phyloP scores from a whole-genome alignment of 352 stramenopile species.

The Thraustotheca clavata region DNA sequence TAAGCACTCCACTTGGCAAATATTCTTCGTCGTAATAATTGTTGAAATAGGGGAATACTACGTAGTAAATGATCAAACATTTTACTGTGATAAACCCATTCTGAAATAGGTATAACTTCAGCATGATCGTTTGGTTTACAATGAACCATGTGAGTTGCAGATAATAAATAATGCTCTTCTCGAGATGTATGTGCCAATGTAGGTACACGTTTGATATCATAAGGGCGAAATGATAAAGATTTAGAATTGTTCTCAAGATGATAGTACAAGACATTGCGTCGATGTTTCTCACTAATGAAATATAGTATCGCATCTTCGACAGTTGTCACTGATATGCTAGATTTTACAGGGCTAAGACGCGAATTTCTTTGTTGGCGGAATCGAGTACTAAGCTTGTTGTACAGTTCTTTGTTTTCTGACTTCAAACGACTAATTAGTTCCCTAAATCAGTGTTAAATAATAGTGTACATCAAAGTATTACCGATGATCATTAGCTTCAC shows the following conservation, averaged over 20 bases:
- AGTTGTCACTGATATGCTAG: slow-evolving; percentile 10
- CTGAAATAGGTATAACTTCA: slow-evolving; percentile 48
- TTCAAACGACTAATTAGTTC: background rate
- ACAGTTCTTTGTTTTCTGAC: slow-evolving; percentile 25
- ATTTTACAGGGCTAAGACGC: background rate
- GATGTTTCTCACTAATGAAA: slow-evolving; percentile 60
- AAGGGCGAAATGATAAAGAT: slow-evolving; percentile 30
- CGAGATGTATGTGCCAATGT: slow-evolving; percentile 25
- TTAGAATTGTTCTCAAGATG: slow-evolving; percentile 25
- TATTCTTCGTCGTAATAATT: slow-evolving; percentile 50
- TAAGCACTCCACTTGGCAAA: slow-evolving; percentile 42
- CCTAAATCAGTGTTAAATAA: background rate
- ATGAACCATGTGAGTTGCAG: slow-evolving; percentile 44
- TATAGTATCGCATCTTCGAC: slow-evolving; percentile 65
- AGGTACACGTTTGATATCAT: slow-evolving; percentile 41
- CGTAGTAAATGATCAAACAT: slow-evolving; percentile 63
- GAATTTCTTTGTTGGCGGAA: slow-evolving; percentile 17
- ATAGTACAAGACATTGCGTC: slow-evolving; percentile 63
- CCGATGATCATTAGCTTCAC: background rate
- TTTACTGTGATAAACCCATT: slow-evolving; percentile 68
- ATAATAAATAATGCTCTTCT: slow-evolving; percentile 67
- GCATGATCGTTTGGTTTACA: slow-evolving; percentile 33
- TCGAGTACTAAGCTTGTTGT: slow-evolving; percentile 23
- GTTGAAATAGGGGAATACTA: slow-evolving; percentile 64
- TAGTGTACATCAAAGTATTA: background rate